Base-by-base conservation (phyloP, 1,139 yeast genomes). In the Hansenula lynferdii region DNA sequence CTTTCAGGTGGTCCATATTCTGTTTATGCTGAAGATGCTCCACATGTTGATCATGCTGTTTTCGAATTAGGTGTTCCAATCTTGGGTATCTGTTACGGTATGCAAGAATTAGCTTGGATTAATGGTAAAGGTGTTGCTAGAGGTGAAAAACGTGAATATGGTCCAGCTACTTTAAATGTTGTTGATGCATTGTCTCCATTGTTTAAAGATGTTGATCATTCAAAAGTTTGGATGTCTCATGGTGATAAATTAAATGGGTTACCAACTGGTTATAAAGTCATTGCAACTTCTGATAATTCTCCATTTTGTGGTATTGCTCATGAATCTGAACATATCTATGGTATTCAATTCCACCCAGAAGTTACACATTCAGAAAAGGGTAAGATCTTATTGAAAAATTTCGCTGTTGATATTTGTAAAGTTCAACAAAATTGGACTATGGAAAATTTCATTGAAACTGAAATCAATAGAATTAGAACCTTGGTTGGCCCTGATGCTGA, bases 281-380 rank as follows among this genome's bases (percentile, higher is more conserved):
- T 90, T 45, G 99, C 97, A 36, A 80, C 89, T 36, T 84, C 97
- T 36, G 85, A 75, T 51, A 92, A 92, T 76, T 90, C 97, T 34
- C 98, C 98, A 39, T 94, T 62, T 68, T 95, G 97, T 55, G 97
- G 95, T 59, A 83, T 92, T 62, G 79, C 90, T 43, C 82, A 89
- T 65, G 80, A 75, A 60, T 60, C 70, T 40, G 80, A 85, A 56
- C 66, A 69, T 45, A 89, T 92, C 57, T 92, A 72, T 66, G 99
- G 98, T 63, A 85, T 92, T 56, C 99, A 92, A 70, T 92, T 92
- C 80, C 99, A 92, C 69, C 99, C 99, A 35, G 99, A 92, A 72
- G 99, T 92, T 45, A 89, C 97, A 34, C 99, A 92, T 67, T 87
- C 97, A 43, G 75, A 77, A 51, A 84, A 86, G 67, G 99, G 99